Conservation (phyloP, 139 green algal genomes). For the Picochlorum sp. region DNA sequence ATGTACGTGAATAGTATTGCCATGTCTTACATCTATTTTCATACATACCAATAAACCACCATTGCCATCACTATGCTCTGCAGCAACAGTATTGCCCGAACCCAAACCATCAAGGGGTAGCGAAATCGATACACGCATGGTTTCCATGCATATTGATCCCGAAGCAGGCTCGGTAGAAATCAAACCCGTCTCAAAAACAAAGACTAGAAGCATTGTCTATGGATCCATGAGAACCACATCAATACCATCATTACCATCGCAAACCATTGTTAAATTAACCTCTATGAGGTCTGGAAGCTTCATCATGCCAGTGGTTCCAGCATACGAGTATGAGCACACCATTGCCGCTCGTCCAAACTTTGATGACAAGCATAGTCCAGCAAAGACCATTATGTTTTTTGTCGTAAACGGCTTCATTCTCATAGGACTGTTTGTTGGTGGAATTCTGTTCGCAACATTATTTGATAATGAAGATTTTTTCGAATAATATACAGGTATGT, state of each 20-base stretch:
- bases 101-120: no score
- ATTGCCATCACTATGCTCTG: no score
- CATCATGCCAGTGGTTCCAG: neutral
- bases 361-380: neutral
- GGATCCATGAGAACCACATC: neutral
- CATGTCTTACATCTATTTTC: no score
- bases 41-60: no score
- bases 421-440: neutral
- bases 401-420: neutral
- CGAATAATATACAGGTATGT: neutral
- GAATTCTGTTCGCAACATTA: neutral
- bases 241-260: neutral
- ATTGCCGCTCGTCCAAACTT: neutral
- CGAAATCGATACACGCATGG: no score
- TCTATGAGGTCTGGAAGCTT: neutral
- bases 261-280: neutral
- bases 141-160: no score
- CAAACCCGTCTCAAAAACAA: no score
- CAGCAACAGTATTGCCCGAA: no score
- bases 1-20: no score
- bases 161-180: no score
- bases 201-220: neutral
- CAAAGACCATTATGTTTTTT: neutral
- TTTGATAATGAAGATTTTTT: no score
- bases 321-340: neutral